phyloP scores from a whole-genome alignment of 2,329 filamentous ascomycete species.

The Purpureocillium lavendulum region DNA sequence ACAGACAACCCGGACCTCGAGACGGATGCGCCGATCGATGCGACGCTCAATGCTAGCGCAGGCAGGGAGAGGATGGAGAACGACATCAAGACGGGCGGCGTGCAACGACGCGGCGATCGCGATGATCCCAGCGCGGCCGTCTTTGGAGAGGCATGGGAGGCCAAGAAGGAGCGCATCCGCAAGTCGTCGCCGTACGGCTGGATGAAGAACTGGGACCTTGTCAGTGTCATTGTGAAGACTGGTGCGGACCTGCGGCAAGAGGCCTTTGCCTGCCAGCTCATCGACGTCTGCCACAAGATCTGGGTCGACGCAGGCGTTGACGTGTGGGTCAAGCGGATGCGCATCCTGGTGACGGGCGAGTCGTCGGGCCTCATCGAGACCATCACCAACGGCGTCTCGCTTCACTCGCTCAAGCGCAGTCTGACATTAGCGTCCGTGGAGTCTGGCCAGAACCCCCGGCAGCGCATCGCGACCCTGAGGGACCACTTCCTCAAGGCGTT shows the following conservation, averaged over 20 bases:
- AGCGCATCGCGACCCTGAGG: slow-evolving; percentile 69
- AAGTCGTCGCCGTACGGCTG: slow-evolving; percentile 78
- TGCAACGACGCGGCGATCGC: slow-evolving; percentile 71
- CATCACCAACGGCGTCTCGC: slow-evolving; percentile 80
- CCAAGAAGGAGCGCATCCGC: slow-evolving; percentile 76
- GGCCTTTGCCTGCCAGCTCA: slow-evolving; percentile 79
- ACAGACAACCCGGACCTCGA: slow-evolving; percentile 42
- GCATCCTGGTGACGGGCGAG: slow-evolving; percentile 77
- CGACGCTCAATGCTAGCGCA: slow-evolving; percentile 57
- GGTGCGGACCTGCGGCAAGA: slow-evolving; percentile 77
- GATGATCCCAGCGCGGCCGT: slow-evolving; percentile 81
- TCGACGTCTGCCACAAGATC: slow-evolving; percentile 72
- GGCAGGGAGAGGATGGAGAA: slow-evolving; percentile 83
- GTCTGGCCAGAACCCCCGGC: slow-evolving; percentile 61
- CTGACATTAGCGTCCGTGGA: slow-evolving; percentile 69
- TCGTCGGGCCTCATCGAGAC: slow-evolving; percentile 80
- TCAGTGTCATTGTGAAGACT: slow-evolving; percentile 84
- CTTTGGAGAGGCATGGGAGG: slow-evolving; percentile 79
- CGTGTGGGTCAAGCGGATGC: slow-evolving; percentile 87
- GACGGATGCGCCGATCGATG: slow-evolving; percentile 41
- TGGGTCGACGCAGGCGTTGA: slow-evolving; percentile 67
- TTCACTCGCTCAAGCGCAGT: slow-evolving; percentile 77
- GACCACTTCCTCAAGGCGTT: slow-evolving; percentile 80
- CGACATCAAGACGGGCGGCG: slow-evolving; percentile 76
- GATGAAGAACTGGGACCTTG: slow-evolving; percentile 84